Percentiles rank a stretch among this genome's conserved stretches.
These are phyloP conservation scores for Aspergillus sp. DNA, from an alignment of 2,329 filamentous ascomycete genomes.

Conservation along the genomic window DNA sequence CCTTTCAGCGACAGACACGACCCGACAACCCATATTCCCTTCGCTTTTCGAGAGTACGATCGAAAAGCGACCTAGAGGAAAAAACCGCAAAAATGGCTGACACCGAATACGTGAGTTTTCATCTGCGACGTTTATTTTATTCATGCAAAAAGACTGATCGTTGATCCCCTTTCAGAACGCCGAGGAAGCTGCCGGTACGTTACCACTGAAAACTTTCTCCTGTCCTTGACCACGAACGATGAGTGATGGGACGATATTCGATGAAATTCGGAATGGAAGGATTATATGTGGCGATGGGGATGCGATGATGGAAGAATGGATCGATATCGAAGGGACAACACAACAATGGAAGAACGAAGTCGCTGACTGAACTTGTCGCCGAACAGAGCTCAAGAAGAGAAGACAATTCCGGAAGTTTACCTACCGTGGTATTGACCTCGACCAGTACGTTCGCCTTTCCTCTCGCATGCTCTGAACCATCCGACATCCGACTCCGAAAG, in stretches of 20 bases:
- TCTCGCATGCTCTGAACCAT: conserved; percentile 7
- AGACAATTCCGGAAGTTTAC: conserved; percentile 99
- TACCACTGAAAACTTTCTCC: conserved; percentile 14
- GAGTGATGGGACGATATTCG: conserved; percentile 1
- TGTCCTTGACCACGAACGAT: conserved; percentile 9
- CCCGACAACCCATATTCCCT: conserved; percentile 32
- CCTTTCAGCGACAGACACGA: conserved; percentile 33
- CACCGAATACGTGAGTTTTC: conserved; percentile 70
- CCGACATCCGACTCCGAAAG: conserved; percentile 10
- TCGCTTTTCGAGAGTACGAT: conserved; percentile 41
- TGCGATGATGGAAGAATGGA: conserved; percentile 1
- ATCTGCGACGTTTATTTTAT: not conserved
- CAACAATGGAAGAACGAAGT: conserved; percentile 9
- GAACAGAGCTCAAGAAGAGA: conserved; percentile 93
- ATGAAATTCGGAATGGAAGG: not conserved
- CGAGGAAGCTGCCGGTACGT: conserved; percentile 82
- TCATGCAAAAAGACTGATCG: not conserved
- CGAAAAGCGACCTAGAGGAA: conserved; percentile 40
- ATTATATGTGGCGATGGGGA: conserved; percentile 3
- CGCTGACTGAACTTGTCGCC: conserved; percentile 27
- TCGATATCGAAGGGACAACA: conserved; percentile 4
- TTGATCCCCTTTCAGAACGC: conserved; percentile 61
- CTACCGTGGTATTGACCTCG: conserved; percentile 98
- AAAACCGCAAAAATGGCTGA: conserved; percentile 71
- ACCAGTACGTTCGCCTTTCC: conserved; percentile 66